A percentile compares a stretch with the other conserved stretches of the same genome.
These are phyloP conservation scores for Kuraishia ogatae DNA, from an alignment of 805 yeast genomes.

Conservation along the genomic window DNA sequence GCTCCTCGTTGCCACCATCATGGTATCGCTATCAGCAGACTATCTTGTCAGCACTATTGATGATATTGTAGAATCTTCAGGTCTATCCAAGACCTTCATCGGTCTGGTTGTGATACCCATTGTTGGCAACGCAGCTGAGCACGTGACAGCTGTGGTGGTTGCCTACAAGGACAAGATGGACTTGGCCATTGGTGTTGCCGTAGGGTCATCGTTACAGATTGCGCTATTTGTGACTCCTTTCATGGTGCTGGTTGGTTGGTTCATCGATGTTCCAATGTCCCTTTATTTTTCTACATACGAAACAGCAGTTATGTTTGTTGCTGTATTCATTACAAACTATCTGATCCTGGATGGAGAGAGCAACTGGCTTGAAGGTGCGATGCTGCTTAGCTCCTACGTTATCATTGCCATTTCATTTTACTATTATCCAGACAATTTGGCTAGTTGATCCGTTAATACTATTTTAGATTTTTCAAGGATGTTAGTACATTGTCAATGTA, in stretches of 20 bases:
- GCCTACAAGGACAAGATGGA: slow-evolving; percentile 97
- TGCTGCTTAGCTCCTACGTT: slow-evolving; percentile 80
- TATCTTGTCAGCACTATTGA: slow-evolving; percentile 91
- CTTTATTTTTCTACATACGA: slow-evolving; percentile 88
- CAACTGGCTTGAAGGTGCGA: slow-evolving; percentile 95
- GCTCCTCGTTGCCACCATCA: slow-evolving; percentile 57
- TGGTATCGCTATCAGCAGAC: slow-evolving; percentile 90
- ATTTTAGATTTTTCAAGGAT: too few species aligned
- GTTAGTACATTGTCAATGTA: too few species aligned
- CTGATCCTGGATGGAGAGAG: slow-evolving; percentile 89
- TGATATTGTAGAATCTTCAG: slow-evolving; percentile 73
- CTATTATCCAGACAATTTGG: slow-evolving; percentile 63
- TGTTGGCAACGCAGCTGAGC: slow-evolving; percentile 98
- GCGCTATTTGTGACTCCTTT: slow-evolving; percentile 94
- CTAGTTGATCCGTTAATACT: slow-evolving; percentile 1
- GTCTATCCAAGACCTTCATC: slow-evolving; percentile 88
- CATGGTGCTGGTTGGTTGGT: slow-evolving; percentile 93
- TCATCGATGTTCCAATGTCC: slow-evolving; percentile 83
- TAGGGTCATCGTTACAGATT: slow-evolving; percentile 92
- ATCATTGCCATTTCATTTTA: slow-evolving; percentile 86
- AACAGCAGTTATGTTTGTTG: slow-evolving; percentile 83
- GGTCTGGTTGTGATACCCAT: slow-evolving; percentile 92
- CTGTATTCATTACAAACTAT: slow-evolving; percentile 82
- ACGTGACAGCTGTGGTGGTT: slow-evolving; percentile 91
- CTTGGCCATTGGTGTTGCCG: slow-evolving; percentile 92